These are phyloP conservation scores for Aristolochia californica DNA, from an alignment of 164 flowering plant genomes.

Conservation along the genomic window DNA sequence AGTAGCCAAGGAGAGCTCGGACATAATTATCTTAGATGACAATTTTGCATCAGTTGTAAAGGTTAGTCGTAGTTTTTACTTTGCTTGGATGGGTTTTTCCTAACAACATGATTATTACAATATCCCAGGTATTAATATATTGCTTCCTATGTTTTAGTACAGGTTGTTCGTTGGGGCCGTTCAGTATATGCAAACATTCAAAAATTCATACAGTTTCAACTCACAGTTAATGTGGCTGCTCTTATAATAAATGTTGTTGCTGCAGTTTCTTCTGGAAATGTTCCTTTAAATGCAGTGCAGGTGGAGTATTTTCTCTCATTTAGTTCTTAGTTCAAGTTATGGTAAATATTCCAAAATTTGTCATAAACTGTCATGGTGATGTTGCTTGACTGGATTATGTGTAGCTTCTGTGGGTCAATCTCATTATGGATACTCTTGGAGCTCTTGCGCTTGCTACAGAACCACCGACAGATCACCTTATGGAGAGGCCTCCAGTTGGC, in stretches of 20 bases:
- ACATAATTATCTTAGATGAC: slow-evolving; percentile 91
- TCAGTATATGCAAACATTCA: slow-evolving; percentile 96
- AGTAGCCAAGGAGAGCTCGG: slow-evolving; percentile 97
- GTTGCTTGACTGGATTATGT: neutral
- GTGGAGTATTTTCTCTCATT: slow-evolving; percentile 20
- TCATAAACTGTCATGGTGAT: neutral
- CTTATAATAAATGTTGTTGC: slow-evolving; percentile 85
- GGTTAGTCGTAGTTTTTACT: slow-evolving; percentile 34
- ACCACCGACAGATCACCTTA: slow-evolving; percentile 92
- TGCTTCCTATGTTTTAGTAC: slow-evolving; percentile 4
- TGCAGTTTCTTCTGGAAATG: slow-evolving; percentile 73
- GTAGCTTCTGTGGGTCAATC: slow-evolving; percentile 97
- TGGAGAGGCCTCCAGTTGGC: slow-evolving; percentile 83
- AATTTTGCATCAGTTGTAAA: slow-evolving; percentile 91
- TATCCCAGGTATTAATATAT: neutral
- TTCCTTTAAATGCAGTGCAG: slow-evolving; percentile 91
- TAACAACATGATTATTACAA: neutral
- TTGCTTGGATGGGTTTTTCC: neutral
- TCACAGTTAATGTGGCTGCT: slow-evolving; percentile 93
- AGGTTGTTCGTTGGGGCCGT: slow-evolving; percentile 98
- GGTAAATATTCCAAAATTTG: neutral
- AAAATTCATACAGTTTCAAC: slow-evolving; percentile 94
- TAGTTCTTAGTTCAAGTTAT: neutral
- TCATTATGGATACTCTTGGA: slow-evolving; percentile 97
- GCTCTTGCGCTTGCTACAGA: slow-evolving; percentile 97